A percentile compares a stretch with the other conserved stretches of the same genome.
Evolutionary conservation across 768 basidiomycete genomes (phyloP).

Genomic region (Plicaturopsis crispa): DNA sequence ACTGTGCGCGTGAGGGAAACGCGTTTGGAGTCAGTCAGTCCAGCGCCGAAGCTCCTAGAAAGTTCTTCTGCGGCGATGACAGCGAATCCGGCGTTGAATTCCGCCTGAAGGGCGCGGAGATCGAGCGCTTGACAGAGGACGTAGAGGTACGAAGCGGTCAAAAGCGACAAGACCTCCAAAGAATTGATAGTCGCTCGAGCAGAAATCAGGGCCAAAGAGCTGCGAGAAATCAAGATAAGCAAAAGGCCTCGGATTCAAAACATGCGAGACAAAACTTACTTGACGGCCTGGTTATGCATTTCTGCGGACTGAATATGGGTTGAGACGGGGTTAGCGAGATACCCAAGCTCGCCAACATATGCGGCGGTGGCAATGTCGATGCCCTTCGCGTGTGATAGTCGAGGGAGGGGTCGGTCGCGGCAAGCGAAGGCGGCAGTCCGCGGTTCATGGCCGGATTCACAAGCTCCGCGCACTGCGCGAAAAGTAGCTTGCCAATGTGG

Average conservation of each 20-base stretch:
- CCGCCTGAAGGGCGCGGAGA: slow-evolving; percentile 62
- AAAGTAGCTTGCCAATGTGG: slow-evolving; percentile 64
- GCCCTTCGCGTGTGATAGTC: slow-evolving; percentile 77
- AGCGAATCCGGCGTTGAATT: slow-evolving; percentile 43
- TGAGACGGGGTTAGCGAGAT: slow-evolving; percentile 69
- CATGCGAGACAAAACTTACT: slow-evolving; percentile 34
- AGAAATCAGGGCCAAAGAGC: slow-evolving; percentile 62
- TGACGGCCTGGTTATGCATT: slow-evolving; percentile 81
- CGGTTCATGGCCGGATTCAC: slow-evolving; percentile 77
- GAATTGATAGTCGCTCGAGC: slow-evolving; percentile 67
- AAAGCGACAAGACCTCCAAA: slow-evolving; percentile 60
- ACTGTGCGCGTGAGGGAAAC: slow-evolving; percentile 26
- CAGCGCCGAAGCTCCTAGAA: slow-evolving; percentile 31
- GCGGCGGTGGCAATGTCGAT: slow-evolving; percentile 78
- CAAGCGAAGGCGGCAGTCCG: slow-evolving; percentile 68
- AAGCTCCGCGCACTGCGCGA: slow-evolving; percentile 64
- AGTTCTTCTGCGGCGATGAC: slow-evolving; percentile 45
- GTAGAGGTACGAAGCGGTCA: slow-evolving; percentile 68
- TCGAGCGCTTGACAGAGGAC: slow-evolving; percentile 60
- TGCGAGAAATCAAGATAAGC: slow-evolving; percentile 10
- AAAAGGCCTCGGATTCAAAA: background rate
- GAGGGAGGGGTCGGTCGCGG: slow-evolving; percentile 66
- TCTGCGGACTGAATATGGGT: slow-evolving; percentile 80
- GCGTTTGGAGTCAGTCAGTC: slow-evolving; percentile 18
- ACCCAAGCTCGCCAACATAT: slow-evolving; percentile 72